Percentiles rank a stretch among this genome's conserved stretches.
phyloP scores from a whole-genome alignment of 257 asterid species.

The Cinchona pubescens region DNA sequence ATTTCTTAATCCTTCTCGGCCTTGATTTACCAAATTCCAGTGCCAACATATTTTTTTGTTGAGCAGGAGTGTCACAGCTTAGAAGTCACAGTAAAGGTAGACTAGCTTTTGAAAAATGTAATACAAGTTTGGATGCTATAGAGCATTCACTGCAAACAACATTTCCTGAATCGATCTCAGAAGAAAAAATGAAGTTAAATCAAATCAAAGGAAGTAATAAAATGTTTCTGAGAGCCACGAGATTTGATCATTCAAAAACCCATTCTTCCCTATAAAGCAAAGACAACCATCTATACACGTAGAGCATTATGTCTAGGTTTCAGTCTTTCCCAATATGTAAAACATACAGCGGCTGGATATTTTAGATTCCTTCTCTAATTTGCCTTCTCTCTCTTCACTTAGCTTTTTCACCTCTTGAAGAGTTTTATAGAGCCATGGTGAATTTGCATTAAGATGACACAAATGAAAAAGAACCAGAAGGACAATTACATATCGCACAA shows the following conservation, averaged over 20 bases:
- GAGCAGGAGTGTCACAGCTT: not conserved
- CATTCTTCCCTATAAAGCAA: not conserved
- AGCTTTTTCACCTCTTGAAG: not conserved
- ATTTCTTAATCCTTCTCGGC: not conserved
- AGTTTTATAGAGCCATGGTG: slow-evolving; percentile 1
- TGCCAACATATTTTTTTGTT: not conserved
- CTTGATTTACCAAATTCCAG: not conserved
- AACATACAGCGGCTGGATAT: not conserved
- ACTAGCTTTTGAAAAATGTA: not conserved
- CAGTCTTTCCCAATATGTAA: slow-evolving; percentile 1
- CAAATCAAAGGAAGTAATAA: not conserved
- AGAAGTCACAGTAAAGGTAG: not conserved
- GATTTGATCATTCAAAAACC: not conserved
- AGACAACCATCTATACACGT: slow-evolving; percentile 10
- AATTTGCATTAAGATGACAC: not conserved
- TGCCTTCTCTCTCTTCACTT: not conserved
- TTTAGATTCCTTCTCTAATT: not conserved
- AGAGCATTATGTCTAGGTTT: slow-evolving; percentile 4
- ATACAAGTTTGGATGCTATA: not conserved
- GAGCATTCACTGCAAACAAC: too few species aligned
- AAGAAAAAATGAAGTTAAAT: too few species aligned
- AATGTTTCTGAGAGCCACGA: not conserved
- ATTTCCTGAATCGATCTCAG: too few species aligned
- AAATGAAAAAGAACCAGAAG: slow-evolving; percentile 2
- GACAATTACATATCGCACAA: slow-evolving; percentile 18